Conservation (phyloP, 176 grass and related monocot species). For the Chrysopogon serrulatus region DNA sequence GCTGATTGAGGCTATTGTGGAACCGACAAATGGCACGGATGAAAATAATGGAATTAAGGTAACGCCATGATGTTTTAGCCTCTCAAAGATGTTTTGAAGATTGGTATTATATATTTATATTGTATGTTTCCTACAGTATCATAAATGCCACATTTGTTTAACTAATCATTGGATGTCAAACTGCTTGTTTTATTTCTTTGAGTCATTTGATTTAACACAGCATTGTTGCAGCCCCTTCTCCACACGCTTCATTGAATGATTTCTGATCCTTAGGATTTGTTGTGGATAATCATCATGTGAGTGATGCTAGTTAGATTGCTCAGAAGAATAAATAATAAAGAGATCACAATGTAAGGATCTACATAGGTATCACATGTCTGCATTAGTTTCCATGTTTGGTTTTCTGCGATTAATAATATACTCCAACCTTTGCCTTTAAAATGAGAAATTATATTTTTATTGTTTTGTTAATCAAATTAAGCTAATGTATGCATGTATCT, state of each 20-base stretch:
- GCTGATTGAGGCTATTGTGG: conserved; percentile 55
- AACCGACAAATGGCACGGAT: conserved; percentile 29
- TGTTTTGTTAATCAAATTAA: conserved; percentile 19
- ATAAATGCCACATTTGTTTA: conserved; percentile 1
- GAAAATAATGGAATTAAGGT: conserved; percentile 52
- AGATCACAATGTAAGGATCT: no score
- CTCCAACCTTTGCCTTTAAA: background rate
- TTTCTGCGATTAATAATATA: background rate
- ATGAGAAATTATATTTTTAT: background rate
- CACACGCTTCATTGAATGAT: background rate
- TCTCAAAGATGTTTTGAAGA: background rate
- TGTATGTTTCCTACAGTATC: conserved; percentile 8
- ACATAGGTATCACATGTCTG: background rate
- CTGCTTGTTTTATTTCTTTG: background rate
- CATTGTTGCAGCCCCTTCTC: background rate
- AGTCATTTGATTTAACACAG: background rate
- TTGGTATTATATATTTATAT: background rate
- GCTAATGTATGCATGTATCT: background rate
- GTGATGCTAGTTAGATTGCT: background rate
- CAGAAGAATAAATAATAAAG: background rate
- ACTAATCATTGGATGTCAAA: background rate
- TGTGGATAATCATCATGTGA: background rate
- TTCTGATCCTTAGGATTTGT: background rate
- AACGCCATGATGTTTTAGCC: conserved; percentile 32
- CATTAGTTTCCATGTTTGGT: background rate